phyloP scores from a whole-genome alignment of 1,139 yeast species.

The Hansenula sp. region DNA sequence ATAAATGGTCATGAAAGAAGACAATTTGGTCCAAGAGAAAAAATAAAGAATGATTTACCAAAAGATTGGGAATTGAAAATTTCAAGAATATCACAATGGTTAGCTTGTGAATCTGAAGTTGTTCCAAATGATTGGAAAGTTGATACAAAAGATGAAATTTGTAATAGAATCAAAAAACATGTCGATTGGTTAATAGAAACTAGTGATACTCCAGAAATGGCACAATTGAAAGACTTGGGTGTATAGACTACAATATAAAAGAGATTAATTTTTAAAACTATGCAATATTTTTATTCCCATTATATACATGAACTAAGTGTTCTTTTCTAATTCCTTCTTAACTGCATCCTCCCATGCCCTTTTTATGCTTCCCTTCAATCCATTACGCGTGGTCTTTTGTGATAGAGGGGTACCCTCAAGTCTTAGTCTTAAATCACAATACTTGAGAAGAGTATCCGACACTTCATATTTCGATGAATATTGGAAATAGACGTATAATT shows the following conservation, averaged over 20 bases:
- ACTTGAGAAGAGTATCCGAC: background rate
- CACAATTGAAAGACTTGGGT: constrained; percentile 17
- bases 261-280: background rate
- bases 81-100: constrained; percentile 51
- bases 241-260: constrained; percentile 3
- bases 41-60: constrained; percentile 34
- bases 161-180: constrained; percentile 20
- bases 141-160: constrained; percentile 37
- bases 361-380: too few relatives aligned
- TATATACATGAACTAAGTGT: too few relatives aligned
- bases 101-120: constrained; percentile 48
- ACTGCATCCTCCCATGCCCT: too few relatives aligned
- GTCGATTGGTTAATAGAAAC: constrained; percentile 21
- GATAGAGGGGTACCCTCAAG: background rate
- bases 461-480: background rate
- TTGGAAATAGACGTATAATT: too few relatives aligned
- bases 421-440: background rate
- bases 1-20: constrained; percentile 39
- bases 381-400: background rate
- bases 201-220: constrained; percentile 24
- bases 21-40: constrained; percentile 47
- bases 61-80: constrained; percentile 53
- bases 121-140: constrained; percentile 43
- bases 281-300: too few relatives aligned
- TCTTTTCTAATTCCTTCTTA: too few relatives aligned